These are phyloP conservation scores for Mycocentrospora acerina DNA, from an alignment of 2,329 filamentous ascomycete genomes.

Conservation along the genomic window DNA sequence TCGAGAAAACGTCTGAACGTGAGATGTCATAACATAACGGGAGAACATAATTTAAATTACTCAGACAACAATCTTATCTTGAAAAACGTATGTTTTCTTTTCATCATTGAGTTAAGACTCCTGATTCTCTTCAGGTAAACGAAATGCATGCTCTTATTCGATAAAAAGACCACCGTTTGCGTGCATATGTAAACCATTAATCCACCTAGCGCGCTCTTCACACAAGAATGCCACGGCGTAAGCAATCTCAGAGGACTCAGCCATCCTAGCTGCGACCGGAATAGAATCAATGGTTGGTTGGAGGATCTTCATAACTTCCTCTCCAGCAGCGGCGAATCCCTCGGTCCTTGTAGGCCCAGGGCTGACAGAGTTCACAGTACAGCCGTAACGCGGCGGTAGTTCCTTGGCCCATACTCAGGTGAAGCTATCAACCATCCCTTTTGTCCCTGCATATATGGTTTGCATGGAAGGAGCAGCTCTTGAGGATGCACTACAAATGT, in stretches of 20 bases:
- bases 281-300: slow-evolving; percentile 51
- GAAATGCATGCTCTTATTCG: too few species aligned
- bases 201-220: slow-evolving; percentile 46
- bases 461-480: slow-evolving; percentile 40
- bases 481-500: slow-evolving; percentile 45
- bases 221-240: slow-evolving; percentile 42
- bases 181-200: slow-evolving; percentile 47
- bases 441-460: slow-evolving; percentile 54
- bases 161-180: slow-evolving; percentile 24
- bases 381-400: slow-evolving; percentile 49
- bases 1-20: too few species aligned
- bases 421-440: slow-evolving; percentile 53
- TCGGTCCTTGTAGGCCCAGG: slow-evolving; percentile 49
- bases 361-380: slow-evolving; percentile 50
- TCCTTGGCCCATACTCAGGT: too few species aligned
- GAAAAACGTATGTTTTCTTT: too few species aligned
- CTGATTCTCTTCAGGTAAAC: too few species aligned
- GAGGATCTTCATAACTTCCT: slow-evolving; percentile 52
- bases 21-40: too few species aligned
- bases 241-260: slow-evolving; percentile 50
- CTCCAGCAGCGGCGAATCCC: slow-evolving; percentile 27
- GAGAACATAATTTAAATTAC: too few species aligned
- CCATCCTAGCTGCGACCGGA: slow-evolving; percentile 48
- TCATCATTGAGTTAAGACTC: too few species aligned
- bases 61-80: too few species aligned